A percentile compares a stretch with the other conserved stretches of the same genome.
Evolutionary conservation across 768 basidiomycete species (phyloP).

Genomic region (Kwoniella sp.): DNA sequence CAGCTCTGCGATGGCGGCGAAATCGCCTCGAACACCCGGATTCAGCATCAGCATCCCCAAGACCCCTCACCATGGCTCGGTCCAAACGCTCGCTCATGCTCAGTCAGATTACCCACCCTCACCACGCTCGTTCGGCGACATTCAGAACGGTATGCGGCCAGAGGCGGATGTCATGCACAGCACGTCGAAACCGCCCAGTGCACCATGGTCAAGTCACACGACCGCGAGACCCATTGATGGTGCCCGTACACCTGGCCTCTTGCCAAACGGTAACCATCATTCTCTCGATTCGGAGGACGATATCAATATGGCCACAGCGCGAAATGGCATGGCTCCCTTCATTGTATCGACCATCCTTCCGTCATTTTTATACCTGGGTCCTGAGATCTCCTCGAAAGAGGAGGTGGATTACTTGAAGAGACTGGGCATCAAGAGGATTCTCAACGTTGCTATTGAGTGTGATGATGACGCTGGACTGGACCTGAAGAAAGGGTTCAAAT

Average conservation of each 20-base stretch:
- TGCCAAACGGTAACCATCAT: background rate
- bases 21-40: conserved; percentile 17
- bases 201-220: background rate
- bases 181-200: background rate
- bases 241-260: background rate
- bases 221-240: background rate
- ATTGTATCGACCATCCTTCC: conserved; percentile 89
- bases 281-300: conserved; percentile 7
- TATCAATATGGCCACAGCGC: conserved; percentile 13
- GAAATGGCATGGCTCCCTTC: conserved; percentile 60
- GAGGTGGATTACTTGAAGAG: conserved; percentile 74
- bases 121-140: conserved; percentile 39
- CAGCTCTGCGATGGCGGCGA: background rate
- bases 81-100: conserved; percentile 35
- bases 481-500: conserved; percentile 71
- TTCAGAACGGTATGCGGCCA: conserved; percentile 38
- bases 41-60: conserved; percentile 21
- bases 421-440: conserved; percentile 79
- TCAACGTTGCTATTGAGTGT: conserved; percentile 91
- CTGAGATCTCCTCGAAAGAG: conserved; percentile 73
- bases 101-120: conserved; percentile 45
- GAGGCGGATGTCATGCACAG: conserved; percentile 19
- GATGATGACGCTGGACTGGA: conserved; percentile 72
- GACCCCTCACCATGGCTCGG: conserved; percentile 24
- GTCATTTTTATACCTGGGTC: conserved; percentile 85